Evolutionary conservation across 2,329 filamentous ascomycete species (phyloP), one percentile per base, ranked within the genome.

Genomic region (Epichloe coenophiala): DNA sequence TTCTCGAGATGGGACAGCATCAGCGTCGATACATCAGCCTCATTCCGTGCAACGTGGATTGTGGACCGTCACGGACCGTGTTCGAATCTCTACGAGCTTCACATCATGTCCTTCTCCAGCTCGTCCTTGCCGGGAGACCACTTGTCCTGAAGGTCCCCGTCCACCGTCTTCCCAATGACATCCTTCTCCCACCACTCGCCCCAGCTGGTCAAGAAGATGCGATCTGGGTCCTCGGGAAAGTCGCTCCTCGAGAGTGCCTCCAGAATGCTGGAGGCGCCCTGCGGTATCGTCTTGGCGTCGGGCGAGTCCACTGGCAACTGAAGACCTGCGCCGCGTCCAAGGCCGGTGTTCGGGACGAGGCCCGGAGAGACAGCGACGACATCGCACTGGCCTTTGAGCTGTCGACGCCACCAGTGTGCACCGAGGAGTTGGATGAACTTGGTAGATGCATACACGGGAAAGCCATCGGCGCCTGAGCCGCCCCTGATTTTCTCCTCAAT

Each of bases 321-420:
- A 21, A 69, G 52, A 3, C 58, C 61, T 9, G 55, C 57, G 3
- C 63, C 60, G 3, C 68, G 60, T 0, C 58, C 59, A 15, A 78
- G 62, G 0, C 69, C 68, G 0, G 75, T 77, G n/a, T 57, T 56
- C 2, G 74, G 74, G 38, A 78, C 70, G 3, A 78, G 56, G 1
- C 76, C 76, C 0, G 76, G 75, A 8, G 75, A 78, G 5, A 76
- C 74, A 11, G 75, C 75, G 5, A 78, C 67, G 19, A 78, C 70
- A 5, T 62, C 56, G 57, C 68, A 72, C 27, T 65, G 61, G 23
- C 62, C 70, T 0, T 56, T 50, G n/a, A 78, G 68, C 55, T 76
- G 64, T 3, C 75, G 73, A 2, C 73, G 73, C 76, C 75, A 78
- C 74, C 74, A 78, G 45, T 78, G 74, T 1, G 75, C 72, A 6